phyloP scores from a whole-genome alignment of 805 yeast genomes.

The Saturnispora zaruensis region DNA sequence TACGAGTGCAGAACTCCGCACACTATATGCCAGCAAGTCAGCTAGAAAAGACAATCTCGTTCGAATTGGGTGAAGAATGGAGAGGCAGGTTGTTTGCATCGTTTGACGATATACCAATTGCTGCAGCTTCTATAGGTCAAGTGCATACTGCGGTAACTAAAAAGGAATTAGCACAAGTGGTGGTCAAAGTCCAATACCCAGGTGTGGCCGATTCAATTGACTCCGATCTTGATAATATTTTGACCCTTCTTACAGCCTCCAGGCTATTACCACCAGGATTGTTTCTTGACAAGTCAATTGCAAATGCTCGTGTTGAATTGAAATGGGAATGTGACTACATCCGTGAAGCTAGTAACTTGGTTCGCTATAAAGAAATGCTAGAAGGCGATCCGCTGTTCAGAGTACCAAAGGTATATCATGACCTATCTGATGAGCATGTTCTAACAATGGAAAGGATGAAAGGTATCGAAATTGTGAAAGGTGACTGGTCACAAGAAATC shows the following conservation, averaged over 20 bases:
- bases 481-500: constrained; percentile 64
- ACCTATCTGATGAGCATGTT: constrained; percentile 71
- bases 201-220: constrained; percentile 93
- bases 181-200: constrained; percentile 94
- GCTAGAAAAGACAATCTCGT: constrained; percentile 61
- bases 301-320: constrained; percentile 84
- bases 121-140: constrained; percentile 97
- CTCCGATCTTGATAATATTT: constrained; percentile 80
- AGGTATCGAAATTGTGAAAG: constrained; percentile 76
- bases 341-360: constrained; percentile 76
- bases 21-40: constrained; percentile 95
- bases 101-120: constrained; percentile 85
- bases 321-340: constrained; percentile 97
- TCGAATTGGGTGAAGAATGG: constrained; percentile 79
- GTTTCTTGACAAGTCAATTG: constrained; percentile 84
- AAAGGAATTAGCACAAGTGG: constrained; percentile 59
- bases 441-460: constrained; percentile 84
- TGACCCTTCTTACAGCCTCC: constrained; percentile 79
- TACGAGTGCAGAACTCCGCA: constrained; percentile 87
- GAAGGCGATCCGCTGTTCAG: constrained; percentile 53
- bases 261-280: constrained; percentile 83
- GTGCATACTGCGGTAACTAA: constrained; percentile 77
- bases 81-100: constrained; percentile 50
- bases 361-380: constrained; percentile 55
- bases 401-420: constrained; percentile 76